Percentiles rank a stretch among this genome's conserved stretches.
Evolutionary conservation across 805 yeast genomes (phyloP).

Genomic region (Ogataea chonburiensis): DNA sequence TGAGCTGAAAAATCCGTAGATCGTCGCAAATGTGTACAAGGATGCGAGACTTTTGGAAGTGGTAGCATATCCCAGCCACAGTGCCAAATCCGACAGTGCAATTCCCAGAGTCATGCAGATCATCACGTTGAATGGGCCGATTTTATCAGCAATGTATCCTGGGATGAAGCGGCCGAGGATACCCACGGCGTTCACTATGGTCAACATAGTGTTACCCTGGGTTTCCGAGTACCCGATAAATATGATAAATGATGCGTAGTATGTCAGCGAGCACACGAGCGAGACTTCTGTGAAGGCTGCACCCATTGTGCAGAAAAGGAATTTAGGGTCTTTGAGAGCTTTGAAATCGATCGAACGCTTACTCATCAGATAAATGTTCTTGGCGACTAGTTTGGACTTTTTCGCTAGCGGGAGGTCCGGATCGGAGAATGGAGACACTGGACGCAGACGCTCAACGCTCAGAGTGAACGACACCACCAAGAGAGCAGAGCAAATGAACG

Average conservation of each 20-base stretch:
- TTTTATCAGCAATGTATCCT: conserved; percentile 50
- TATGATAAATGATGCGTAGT: conserved; percentile 44
- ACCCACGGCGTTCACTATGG: conserved; percentile 48
- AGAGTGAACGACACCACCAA: conserved; percentile 31
- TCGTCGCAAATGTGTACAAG: conserved; percentile 46
- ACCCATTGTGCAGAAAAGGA: conserved; percentile 38
- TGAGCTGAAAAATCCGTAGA: conserved; percentile 55
- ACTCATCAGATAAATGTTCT: conserved; percentile 16
- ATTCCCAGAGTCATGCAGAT: conserved; percentile 44
- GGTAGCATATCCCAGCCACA: conserved; percentile 62
- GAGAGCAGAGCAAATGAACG: conserved; percentile 30
- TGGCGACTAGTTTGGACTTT: conserved; percentile 8
- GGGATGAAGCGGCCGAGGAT: conserved; percentile 55
- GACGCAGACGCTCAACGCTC: conserved; percentile 37
- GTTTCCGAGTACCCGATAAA: conserved; percentile 42
- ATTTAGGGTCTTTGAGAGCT: conserved; percentile 40
- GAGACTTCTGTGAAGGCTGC: conserved; percentile 41
- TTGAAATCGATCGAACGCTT: conserved; percentile 29
- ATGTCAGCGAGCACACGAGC: conserved; percentile 41
- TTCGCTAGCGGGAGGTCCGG: conserved; percentile 7
- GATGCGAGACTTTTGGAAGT: conserved; percentile 33
- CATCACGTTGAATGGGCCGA: conserved; percentile 61
- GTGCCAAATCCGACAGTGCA: conserved; percentile 43
- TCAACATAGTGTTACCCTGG: conserved; percentile 42
- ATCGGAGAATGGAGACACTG: conserved; percentile 13